phyloP scores from a whole-genome alignment of 2,329 filamentous ascomycete species.

The Ceratocystis lukuohia region DNA sequence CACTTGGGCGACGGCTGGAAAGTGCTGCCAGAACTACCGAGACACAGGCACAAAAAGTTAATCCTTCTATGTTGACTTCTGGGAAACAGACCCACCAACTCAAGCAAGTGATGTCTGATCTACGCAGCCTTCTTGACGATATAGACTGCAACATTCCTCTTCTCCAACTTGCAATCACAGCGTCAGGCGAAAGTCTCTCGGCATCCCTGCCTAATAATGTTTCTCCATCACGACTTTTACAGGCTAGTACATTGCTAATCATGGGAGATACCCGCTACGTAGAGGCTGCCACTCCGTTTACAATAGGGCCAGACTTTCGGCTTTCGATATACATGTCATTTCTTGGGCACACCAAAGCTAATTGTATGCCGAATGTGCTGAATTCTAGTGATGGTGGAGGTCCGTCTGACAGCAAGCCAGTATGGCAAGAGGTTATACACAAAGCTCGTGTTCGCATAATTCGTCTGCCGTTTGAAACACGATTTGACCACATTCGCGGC shows the following conservation, averaged over 20 bases:
- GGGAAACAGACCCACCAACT: slow-evolving; percentile 42
- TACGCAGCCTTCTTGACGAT: slow-evolving; percentile 57
- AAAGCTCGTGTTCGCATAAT: slow-evolving; percentile 75
- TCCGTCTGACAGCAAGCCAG: slow-evolving; percentile 38
- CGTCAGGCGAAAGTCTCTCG: slow-evolving; percentile 77
- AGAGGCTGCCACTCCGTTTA: slow-evolving; percentile 46
- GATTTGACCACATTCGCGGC: slow-evolving; percentile 2
- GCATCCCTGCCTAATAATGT: slow-evolving; percentile 67
- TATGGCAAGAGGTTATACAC: slow-evolving; percentile 95
- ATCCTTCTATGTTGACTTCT: neutral
- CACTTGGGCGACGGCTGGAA: slow-evolving; percentile 61
- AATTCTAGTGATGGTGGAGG: neutral
- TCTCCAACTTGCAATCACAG: slow-evolving; percentile 86
- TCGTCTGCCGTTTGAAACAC: slow-evolving; percentile 40
- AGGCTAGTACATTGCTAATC: slow-evolving; percentile 83
- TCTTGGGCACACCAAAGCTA: slow-evolving; percentile 48
- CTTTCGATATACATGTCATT: slow-evolving; percentile 95
- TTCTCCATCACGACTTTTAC: slow-evolving; percentile 77
- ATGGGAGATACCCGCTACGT: slow-evolving; percentile 76
- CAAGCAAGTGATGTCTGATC: slow-evolving; percentile 56
- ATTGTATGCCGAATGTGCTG: neutral
- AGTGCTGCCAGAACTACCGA: slow-evolving; percentile 40
- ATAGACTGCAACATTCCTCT: slow-evolving; percentile 88
- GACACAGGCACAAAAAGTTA: neutral
- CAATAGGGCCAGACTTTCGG: slow-evolving; percentile 77